phyloP scores from a whole-genome alignment of 306 rosid genomes.

The Gynostemma pentaphyllum region DNA sequence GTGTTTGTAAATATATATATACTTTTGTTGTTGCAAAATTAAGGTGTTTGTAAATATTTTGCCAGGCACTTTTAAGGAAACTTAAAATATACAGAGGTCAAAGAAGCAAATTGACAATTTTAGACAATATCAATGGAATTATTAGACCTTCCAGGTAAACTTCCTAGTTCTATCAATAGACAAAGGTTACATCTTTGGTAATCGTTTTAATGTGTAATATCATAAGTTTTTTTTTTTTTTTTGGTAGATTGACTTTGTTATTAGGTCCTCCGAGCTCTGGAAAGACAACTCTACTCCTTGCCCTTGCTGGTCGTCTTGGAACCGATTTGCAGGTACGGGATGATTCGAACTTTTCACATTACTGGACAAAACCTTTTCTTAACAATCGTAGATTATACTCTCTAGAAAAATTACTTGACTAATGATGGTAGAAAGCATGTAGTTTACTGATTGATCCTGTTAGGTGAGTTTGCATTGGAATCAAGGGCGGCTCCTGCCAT shows the following conservation, averaged over 20 bases:
- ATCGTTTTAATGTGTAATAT: background rate
- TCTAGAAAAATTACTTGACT: background rate
- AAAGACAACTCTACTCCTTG: constrained; percentile 73
- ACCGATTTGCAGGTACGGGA: constrained; percentile 65
- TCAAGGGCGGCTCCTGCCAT: background rate
- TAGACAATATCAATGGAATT: constrained; percentile 65
- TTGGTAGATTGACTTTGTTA: constrained; percentile 71
- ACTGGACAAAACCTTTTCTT: background rate
- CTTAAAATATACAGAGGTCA: constrained; percentile 33
- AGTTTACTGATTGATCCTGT: background rate
- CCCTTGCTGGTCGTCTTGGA: constrained; percentile 95
- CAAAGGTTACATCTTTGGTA: constrained; percentile 6
- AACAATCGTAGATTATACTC: background rate
- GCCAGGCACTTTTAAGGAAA: constrained; percentile 59
- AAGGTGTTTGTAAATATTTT: background rate
- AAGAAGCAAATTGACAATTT: constrained; percentile 80
- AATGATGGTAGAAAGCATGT: background rate
- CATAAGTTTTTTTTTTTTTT: constrained; percentile 10
- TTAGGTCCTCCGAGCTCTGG: constrained; percentile 99
- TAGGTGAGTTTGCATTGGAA: background rate
- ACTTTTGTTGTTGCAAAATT: background rate
- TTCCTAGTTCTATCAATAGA: background rate
- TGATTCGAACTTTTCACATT: background rate
- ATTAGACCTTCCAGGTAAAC: constrained; percentile 76
- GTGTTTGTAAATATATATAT: background rate